Percentiles rank a stretch among this genome's conserved stretches.
Evolutionary conservation across 495 filamentous ascomycete genomes (phyloP).

Genomic region (Trichoderma reesei): DNA sequence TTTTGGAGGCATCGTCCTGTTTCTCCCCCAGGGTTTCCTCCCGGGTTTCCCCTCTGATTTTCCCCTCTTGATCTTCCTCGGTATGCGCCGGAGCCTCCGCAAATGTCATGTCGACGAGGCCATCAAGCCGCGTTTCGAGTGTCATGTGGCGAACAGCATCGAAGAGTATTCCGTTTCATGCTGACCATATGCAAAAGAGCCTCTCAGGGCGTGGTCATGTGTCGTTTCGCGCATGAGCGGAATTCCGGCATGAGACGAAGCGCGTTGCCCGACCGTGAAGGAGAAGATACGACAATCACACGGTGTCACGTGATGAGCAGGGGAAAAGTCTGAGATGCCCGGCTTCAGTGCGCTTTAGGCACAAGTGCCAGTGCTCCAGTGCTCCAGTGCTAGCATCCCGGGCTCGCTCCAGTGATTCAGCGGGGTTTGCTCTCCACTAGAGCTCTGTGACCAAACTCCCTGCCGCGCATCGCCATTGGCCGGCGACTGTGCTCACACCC

Average conservation of each 20-base stretch:
- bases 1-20: constrained; percentile 17
- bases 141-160: neutral
- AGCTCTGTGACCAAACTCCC: neutral
- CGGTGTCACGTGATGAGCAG: neutral
- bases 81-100: neutral
- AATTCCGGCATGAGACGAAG: neutral
- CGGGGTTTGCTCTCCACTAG: neutral
- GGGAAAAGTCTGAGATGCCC: neutral
- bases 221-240: neutral
- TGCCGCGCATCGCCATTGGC: neutral
- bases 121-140: neutral
- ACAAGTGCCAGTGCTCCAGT: too few relatives aligned
- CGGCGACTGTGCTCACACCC: constrained; percentile 1
- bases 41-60: too few relatives aligned
- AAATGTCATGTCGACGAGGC: constrained; percentile 1
- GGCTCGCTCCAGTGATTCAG: too few relatives aligned
- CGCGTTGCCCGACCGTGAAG: neutral
- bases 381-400: too few relatives aligned
- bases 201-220: neutral
- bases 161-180: neutral
- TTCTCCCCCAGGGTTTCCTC: neutral
- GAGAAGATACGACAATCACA: neutral
- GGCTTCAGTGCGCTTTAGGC: too few relatives aligned
- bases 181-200: neutral
- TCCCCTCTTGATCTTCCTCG: neutral